These are phyloP conservation scores for Tagetes patula DNA, from an alignment of 129 eudicot species.

Conservation along the genomic window DNA sequence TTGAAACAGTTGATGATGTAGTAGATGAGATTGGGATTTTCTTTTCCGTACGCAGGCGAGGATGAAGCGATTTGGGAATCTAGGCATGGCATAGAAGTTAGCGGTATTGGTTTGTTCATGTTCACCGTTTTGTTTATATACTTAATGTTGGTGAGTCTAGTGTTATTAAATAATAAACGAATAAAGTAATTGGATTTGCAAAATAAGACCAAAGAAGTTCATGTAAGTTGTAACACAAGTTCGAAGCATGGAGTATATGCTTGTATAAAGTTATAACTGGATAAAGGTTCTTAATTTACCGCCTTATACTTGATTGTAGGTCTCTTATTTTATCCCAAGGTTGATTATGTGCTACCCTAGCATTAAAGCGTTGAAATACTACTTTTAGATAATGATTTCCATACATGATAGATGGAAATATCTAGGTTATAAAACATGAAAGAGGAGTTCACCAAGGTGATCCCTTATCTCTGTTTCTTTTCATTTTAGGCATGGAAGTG, in stretches of 20 bases:
- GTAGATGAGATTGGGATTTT: background rate
- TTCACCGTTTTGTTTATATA: background rate
- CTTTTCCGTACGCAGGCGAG: slow-evolving; percentile 23
- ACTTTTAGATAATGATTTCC: background rate
- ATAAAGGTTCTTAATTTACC: background rate
- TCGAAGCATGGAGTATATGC: too few relatives aligned
- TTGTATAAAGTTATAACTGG: background rate
- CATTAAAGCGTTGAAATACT: background rate
- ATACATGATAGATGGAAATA: background rate
- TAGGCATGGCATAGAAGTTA: slow-evolving; percentile 32
- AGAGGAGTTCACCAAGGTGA: too few relatives aligned
- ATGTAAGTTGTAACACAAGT: too few relatives aligned
- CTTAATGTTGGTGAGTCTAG: background rate
- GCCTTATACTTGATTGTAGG: background rate
- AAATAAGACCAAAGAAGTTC: too few relatives aligned
- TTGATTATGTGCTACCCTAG: background rate
- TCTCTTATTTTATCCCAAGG: slow-evolving; percentile 5
- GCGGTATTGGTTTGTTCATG: slow-evolving; percentile 34
- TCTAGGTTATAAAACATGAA: background rate
- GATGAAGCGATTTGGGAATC: slow-evolving; percentile 19
- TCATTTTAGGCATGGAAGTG: too few relatives aligned
- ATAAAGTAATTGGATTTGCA: background rate
- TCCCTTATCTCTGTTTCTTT: too few relatives aligned
- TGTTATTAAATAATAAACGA: background rate
- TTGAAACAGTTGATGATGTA: background rate